Conservation (phyloP, 495 filamentous ascomycete genomes). For the Aspergillus sparsus region DNA sequence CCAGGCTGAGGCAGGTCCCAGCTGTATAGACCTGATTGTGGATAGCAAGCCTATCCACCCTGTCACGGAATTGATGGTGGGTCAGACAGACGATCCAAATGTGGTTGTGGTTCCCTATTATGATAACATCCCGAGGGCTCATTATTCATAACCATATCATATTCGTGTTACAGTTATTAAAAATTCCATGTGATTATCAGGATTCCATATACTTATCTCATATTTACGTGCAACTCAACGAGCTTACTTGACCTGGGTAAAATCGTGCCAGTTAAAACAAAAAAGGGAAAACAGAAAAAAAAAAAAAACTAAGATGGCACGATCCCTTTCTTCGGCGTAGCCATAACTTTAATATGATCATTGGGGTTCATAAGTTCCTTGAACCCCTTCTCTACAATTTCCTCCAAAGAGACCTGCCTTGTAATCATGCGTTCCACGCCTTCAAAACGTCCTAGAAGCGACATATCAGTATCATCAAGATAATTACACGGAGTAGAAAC, state of each 20-base stretch:
- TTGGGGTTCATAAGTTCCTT: constrained; percentile 54
- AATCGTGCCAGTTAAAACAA: too few species aligned
- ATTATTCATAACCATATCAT: constrained; percentile 21
- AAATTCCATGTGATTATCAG: not conserved
- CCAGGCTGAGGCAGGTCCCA: constrained; percentile 21
- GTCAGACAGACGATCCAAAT: constrained; percentile 26
- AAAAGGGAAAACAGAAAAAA: not conserved
- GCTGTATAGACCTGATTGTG: constrained; percentile 29
- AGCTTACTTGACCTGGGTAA: too few species aligned
- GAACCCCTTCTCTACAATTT: constrained; percentile 56
- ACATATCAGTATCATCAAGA: constrained; percentile 1
- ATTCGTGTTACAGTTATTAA: not conserved
- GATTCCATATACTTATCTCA: not conserved
- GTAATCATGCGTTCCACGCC: constrained; percentile 58
- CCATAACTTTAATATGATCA: constrained; percentile 59
- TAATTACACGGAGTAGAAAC: constrained; percentile 6
- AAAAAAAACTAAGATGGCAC: not conserved
- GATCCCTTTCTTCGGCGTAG: constrained; percentile 27
- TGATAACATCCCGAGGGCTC: constrained; percentile 30
- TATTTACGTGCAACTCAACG: too few species aligned
- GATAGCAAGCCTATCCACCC: constrained; percentile 33
- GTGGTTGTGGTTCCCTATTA: constrained; percentile 32
- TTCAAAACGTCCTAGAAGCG: constrained; percentile 26
- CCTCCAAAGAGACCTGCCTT: constrained; percentile 49
- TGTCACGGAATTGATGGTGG: constrained; percentile 31